Evolutionary conservation across 2,329 filamentous ascomycete species (phyloP).

Genomic region (Curvularia verruculosa): DNA sequence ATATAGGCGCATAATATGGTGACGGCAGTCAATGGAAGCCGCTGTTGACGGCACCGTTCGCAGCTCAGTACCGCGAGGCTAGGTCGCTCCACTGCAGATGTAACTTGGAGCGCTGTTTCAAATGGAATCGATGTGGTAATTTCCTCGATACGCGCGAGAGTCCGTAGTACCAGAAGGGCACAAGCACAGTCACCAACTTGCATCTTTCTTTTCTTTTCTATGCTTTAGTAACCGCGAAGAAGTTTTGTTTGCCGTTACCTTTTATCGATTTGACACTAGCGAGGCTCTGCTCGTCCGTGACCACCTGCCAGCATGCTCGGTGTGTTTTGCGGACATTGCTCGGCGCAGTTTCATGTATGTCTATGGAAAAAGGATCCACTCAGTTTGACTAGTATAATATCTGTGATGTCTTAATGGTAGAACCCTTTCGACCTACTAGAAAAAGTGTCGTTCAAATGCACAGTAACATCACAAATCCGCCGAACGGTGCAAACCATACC

Average conservation of each 20-base stretch:
- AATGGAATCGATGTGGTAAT: constrained; percentile 16
- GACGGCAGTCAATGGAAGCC: constrained; percentile 15
- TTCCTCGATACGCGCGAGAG: constrained; percentile 14
- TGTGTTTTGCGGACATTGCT: neutral
- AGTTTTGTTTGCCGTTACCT: neutral
- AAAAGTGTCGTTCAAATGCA: neutral
- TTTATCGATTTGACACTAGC: neutral
- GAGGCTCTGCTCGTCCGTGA: neutral
- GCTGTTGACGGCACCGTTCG: constrained; percentile 15
- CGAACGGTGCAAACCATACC: neutral
- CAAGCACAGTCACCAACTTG: constrained; percentile 12
- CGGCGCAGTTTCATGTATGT: neutral
- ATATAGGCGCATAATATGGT: constrained; percentile 15
- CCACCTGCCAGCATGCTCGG: neutral
- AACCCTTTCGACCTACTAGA: neutral
- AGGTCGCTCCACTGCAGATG: constrained; percentile 6
- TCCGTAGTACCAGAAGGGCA: constrained; percentile 12
- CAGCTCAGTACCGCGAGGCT: constrained; percentile 14
- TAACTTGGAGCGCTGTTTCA: constrained; percentile 17
- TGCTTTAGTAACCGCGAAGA: neutral
- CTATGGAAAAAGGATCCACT: neutral
- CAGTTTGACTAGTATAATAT: neutral
- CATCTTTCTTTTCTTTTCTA: constrained; percentile 2
- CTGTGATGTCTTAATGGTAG: neutral
- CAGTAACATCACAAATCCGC: constrained; percentile 6